Evolutionary conservation across 2,329 filamentous ascomycete genomes (phyloP), one percentile per base, ranked within the genome.

Genomic region (Colletotrichum cordylinicola): DNA sequence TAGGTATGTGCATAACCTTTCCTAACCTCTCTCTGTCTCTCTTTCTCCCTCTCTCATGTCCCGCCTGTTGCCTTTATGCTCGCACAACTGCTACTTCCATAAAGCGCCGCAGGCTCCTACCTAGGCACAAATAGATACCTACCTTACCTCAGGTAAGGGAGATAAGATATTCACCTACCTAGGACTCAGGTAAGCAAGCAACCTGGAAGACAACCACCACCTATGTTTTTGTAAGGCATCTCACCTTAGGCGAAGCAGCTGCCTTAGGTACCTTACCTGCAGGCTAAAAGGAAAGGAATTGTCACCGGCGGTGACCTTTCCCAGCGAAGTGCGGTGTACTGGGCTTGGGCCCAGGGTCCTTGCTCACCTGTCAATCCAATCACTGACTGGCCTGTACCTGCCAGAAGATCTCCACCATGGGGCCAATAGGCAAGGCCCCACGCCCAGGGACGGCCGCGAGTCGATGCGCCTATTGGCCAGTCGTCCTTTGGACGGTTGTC

Each of bases 311-410:
- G 52, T 29, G 31, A 15, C 60, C 48, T 35, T 29, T 31, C n/a
- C 60, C 48, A 71, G 67, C 67, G 72, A 75, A 67, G 72, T 75
- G 72, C 69, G 72, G 72, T 72, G 72, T 67, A 39, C 52, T 67
- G 29, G 66, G 52, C 66, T 33, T 33, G 7, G 27, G 58, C 58
- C 43, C 18, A 52, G 43, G 18, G 58, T 15, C 31, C 21, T 24
- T 58, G 66, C 33, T 31, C 29, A n/a, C 21, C 69, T 52, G 43
- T 70, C 62, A 75, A 73, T 58, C 37, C 67, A 35, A 72, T 37
- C 67, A 48, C 66, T 37, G 61, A 29, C 55, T 37, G 65, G 55
- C 69, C 69, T 75, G 62, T 60, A 65, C 72, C 72, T 74, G 68
- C 62, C 61, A 64, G 8, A 55, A 33, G 58, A 64, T 67, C 62